Evolutionary conservation across 2,329 filamentous ascomycete species (phyloP).

Genomic region (Mollisiaceae sp.): DNA sequence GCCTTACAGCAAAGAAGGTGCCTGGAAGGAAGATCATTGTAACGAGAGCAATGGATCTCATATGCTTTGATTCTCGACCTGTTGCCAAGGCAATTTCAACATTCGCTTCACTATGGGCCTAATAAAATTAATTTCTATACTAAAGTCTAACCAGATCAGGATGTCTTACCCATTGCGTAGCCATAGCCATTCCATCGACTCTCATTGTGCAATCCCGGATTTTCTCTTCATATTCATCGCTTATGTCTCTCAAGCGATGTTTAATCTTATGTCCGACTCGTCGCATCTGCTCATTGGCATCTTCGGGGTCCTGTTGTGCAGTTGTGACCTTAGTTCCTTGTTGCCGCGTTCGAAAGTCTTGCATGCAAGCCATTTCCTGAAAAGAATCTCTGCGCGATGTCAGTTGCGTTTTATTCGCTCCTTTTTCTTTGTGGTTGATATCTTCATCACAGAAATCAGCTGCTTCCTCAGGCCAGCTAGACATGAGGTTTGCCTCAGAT

Average conservation of each 20-base stretch:
- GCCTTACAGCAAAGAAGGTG: slow-evolving; percentile 45
- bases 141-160: neutral
- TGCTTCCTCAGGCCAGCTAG: neutral
- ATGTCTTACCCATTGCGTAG: slow-evolving; percentile 43
- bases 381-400: neutral
- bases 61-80: slow-evolving; percentile 33
- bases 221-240: slow-evolving; percentile 42
- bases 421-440: neutral
- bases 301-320: neutral
- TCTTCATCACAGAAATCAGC: neutral
- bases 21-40: slow-evolving; percentile 50
- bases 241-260: slow-evolving; percentile 12
- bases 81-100: slow-evolving; percentile 19
- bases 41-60: slow-evolving; percentile 49
- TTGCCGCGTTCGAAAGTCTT: neutral
- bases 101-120: slow-evolving; percentile 20
- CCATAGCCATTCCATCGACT: slow-evolving; percentile 45
- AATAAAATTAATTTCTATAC: neutral
- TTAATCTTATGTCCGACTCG: slow-evolving; percentile 15
- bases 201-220: slow-evolving; percentile 44
- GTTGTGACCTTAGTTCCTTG: neutral
- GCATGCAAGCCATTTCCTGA: neutral
- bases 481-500: neutral
- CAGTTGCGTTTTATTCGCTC: neutral
- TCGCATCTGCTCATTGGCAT: neutral